Evolutionary conservation across 2,329 filamentous ascomycete genomes (phyloP).

Genomic region (Fusarium metavorans): DNA sequence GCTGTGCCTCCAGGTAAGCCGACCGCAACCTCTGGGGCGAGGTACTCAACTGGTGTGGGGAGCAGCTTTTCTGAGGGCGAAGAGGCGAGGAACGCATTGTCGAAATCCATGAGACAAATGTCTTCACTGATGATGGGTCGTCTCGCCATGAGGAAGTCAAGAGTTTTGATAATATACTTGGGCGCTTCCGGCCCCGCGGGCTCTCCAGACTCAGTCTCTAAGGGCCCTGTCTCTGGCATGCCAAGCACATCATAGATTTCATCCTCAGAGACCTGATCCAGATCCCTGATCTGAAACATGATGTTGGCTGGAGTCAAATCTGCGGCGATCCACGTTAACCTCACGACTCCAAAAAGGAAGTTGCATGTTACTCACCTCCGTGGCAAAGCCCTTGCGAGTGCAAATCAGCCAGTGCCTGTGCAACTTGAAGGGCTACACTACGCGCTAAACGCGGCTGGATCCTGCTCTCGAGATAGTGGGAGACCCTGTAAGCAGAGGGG

Average conservation of each 20-base stretch:
- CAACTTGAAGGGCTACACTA: conserved; percentile 18
- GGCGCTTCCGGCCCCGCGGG: conserved; percentile 32
- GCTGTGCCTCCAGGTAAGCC: conserved; percentile 11
- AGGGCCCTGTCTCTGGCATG: conserved; percentile 9
- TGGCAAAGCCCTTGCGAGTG: conserved; percentile 42
- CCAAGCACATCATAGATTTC: conserved; percentile 27
- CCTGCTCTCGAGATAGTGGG: conserved; percentile 19
- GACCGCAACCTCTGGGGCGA: conserved; percentile 40
- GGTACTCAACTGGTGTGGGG: conserved; percentile 4
- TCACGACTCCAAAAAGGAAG: not conserved
- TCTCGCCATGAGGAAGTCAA: conserved; percentile 26
- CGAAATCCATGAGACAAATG: conserved; percentile 36
- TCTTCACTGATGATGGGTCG: conserved; percentile 24
- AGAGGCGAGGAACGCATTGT: conserved; percentile 33
- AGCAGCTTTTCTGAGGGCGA: conserved; percentile 26
- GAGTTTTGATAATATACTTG: conserved; percentile 37
- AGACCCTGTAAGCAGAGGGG: conserved; percentile 28
- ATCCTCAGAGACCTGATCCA: conserved; percentile 9
- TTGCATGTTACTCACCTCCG: conserved; percentile 35
- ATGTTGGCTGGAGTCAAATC: conserved; percentile 38
- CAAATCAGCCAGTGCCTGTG: conserved; percentile 31
- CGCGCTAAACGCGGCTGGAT: conserved; percentile 27
- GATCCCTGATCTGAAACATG: conserved; percentile 21
- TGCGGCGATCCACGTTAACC: not conserved
- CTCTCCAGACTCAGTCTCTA: conserved; percentile 32